These are phyloP conservation scores for Cytospora leucostoma DNA, from an alignment of 2,329 filamentous ascomycete species.

Conservation along the genomic window DNA sequence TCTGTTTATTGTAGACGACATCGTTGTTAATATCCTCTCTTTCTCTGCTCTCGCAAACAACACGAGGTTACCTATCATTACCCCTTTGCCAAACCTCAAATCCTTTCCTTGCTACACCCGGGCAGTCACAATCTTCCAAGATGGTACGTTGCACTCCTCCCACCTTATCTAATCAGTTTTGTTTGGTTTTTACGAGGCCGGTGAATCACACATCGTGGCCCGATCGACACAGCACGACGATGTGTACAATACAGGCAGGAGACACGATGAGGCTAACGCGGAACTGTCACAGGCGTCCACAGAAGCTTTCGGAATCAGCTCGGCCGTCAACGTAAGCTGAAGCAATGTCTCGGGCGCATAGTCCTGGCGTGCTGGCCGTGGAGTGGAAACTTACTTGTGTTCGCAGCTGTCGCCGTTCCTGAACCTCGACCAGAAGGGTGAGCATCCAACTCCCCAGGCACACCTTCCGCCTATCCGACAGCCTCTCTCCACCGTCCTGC, in stretches of 20 bases:
- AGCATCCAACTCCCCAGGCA: neutral
- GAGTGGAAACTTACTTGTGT: neutral
- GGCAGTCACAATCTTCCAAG: neutral
- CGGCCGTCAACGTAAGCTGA: conserved; percentile 1
- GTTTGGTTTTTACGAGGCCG: too few relatives aligned
- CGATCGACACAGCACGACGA: neutral
- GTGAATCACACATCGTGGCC: neutral
- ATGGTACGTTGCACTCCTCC: neutral
- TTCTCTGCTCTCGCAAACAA: neutral
- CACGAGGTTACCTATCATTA: neutral
- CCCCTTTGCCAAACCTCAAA: neutral
- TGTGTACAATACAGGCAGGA: too few relatives aligned
- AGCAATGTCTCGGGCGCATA: neutral
- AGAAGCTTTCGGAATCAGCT: neutral
- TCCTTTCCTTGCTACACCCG: neutral
- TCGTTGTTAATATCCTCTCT: neutral
- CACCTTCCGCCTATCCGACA: too few relatives aligned
- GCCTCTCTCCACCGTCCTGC: neutral
- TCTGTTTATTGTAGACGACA: neutral
- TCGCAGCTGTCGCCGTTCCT: neutral
- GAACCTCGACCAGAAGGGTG: conserved; percentile 1
- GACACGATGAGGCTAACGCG: neutral
- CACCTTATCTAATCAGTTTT: neutral
- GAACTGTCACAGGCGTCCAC: neutral
- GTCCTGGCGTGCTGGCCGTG: neutral